phyloP scores from a whole-genome alignment of 805 yeast genomes.

The Schwanniomyces sp. region DNA sequence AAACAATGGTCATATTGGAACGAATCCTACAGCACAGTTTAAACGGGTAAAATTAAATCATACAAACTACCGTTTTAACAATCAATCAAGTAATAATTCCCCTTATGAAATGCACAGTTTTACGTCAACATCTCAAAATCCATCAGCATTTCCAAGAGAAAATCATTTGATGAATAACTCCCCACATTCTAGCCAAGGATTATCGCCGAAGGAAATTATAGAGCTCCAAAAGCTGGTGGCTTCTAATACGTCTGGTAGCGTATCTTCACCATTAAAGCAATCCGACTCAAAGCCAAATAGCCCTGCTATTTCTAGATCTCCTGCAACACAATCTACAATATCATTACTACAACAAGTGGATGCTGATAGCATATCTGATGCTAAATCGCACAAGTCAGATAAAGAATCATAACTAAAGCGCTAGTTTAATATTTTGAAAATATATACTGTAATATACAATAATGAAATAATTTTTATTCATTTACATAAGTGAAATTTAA shows the following conservation, averaged over 20 bases:
- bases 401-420: not conserved
- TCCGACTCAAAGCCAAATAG: conserved; percentile 15
- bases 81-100: conserved; percentile 5
- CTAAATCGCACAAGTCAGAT: not conserved
- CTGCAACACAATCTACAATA: conserved; percentile 5
- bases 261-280: not conserved
- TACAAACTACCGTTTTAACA: conserved; percentile 4
- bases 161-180: conserved; percentile 19
- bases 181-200: conserved; percentile 26
- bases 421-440: not conserved
- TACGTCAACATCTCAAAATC: conserved; percentile 9
- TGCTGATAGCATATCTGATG: conserved; percentile 1
- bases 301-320: conserved; percentile 18
- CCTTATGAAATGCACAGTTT: conserved; percentile 16
- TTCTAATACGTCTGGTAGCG: not conserved
- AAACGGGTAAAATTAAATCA: conserved; percentile 2
- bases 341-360: conserved; percentile 5
- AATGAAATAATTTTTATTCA: not conserved
- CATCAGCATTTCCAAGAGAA: conserved; percentile 13
- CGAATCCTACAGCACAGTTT: not conserved
- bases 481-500: not conserved
- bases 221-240: conserved; percentile 16
- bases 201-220: conserved; percentile 29
- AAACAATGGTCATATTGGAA: conserved; percentile 8
- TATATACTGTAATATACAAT: not conserved